These are phyloP conservation scores for Leccinum griseonigrum DNA, from an alignment of 1,284 basidiomycete species.

Conservation along the genomic window DNA sequence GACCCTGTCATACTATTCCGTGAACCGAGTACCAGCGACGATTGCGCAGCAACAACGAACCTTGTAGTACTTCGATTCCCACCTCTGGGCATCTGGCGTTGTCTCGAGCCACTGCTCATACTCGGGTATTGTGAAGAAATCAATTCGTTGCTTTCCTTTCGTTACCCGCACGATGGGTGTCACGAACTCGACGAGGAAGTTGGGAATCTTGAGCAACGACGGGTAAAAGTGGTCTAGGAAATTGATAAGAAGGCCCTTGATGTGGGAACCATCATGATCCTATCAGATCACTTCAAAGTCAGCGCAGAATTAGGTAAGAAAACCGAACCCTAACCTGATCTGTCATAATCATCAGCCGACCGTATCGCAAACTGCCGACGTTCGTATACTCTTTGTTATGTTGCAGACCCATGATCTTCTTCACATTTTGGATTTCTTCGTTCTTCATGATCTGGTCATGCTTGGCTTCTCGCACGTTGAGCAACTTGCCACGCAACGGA, in stretches of 20 bases:
- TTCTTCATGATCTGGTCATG: constrained; percentile 99
- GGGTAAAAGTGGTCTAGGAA: constrained; percentile 98
- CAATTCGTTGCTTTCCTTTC: constrained; percentile 78
- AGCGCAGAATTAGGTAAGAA: constrained; percentile 8
- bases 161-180: constrained; percentile 96
- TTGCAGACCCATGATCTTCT: constrained; percentile 96
- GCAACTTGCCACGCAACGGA: constrained; percentile 93
- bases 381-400: constrained; percentile 88
- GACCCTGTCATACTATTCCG: constrained; percentile 62
- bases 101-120: constrained; percentile 91
- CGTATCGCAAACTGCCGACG: constrained; percentile 81
- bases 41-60: constrained; percentile 38
- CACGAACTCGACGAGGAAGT: constrained; percentile 97
- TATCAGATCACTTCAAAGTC: constrained; percentile 33
- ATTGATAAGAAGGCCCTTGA: constrained; percentile 98
- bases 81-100: constrained; percentile 79
- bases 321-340: constrained; percentile 73
- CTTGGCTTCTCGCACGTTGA: constrained; percentile 96
- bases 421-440: constrained; percentile 95
- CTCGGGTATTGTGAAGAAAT: constrained; percentile 98
- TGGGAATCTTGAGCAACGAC: constrained; percentile 87
- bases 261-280: constrained; percentile 99
- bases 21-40: constrained; percentile 1
- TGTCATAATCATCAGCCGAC: constrained; percentile 99
- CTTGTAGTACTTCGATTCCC: constrained; percentile 97